Evolutionary conservation across 139 green algal genomes (phyloP).

Genomic region (Pleodorina starrii): DNA sequence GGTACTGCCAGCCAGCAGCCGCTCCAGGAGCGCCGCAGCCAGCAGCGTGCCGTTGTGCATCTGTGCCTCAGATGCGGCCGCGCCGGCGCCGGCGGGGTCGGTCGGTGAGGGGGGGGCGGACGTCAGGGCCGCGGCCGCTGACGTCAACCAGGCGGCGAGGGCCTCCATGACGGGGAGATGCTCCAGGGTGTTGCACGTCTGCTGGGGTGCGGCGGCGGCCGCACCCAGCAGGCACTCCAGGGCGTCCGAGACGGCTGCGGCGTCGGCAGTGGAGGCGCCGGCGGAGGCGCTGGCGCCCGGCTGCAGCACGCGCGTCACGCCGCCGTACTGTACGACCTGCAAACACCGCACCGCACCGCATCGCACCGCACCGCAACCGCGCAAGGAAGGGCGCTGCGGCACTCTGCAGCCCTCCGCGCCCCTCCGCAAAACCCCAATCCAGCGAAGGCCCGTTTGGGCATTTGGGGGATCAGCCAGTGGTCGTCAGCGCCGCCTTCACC

Average conservation of each 20-base stretch:
- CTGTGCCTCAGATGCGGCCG: background rate
- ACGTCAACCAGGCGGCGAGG: conserved; percentile 56
- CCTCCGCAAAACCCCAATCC: no score
- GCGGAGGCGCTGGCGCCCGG: background rate
- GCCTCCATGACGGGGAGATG: conserved; percentile 46
- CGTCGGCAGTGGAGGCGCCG: conserved; percentile 36
- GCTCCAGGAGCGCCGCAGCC: conserved; percentile 36
- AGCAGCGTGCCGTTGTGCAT: background rate
- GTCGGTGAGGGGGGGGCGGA: background rate
- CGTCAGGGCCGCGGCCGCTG: conserved; percentile 30
- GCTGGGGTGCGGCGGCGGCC: background rate
- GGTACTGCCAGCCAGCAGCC: background rate
- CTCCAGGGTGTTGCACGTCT: conserved; percentile 39
- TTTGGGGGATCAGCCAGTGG: no score
- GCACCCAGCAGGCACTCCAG: conserved; percentile 70
- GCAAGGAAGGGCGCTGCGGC: no score
- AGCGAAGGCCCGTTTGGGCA: no score
- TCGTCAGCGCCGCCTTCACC: no score
- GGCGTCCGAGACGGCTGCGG: conserved; percentile 61
- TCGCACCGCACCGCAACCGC: no score
- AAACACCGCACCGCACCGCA: no score
- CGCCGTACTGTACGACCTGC: conserved; percentile 41
- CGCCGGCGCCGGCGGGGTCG: no score
- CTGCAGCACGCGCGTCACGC: conserved; percentile 43
- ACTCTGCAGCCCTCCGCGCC: no score